A percentile compares a stretch with the other conserved stretches of the same genome.
Evolutionary conservation across 2,329 filamentous ascomycete species (phyloP).

Genomic region (Arthrobotrys conoides): DNA sequence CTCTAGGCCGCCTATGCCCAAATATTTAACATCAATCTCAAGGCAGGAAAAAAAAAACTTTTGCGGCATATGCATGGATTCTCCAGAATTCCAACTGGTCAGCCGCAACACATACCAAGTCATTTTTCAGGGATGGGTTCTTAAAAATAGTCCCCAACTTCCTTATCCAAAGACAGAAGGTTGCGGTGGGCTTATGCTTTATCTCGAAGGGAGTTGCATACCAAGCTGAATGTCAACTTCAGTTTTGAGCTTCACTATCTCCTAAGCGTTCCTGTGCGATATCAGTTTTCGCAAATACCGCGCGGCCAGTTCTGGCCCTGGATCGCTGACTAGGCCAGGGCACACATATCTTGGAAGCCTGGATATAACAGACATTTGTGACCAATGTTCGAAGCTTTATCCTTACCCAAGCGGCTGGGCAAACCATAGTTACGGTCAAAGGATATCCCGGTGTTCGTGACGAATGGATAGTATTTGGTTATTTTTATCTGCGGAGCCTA

Average conservation of each 20-base stretch:
- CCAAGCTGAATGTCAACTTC: slow-evolving; percentile 33
- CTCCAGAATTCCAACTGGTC: neutral
- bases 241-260: slow-evolving; percentile 26
- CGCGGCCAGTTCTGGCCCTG: neutral
- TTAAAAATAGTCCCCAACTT: slow-evolving; percentile 8
- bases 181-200: slow-evolving; percentile 6
- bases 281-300: slow-evolving; percentile 20
- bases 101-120: slow-evolving; percentile 20
- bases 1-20: slow-evolving; percentile 10
- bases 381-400: neutral
- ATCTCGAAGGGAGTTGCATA: slow-evolving; percentile 4
- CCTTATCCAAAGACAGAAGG: slow-evolving; percentile 12
- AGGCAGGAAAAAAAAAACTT: neutral
- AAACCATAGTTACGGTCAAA: slow-evolving; percentile 10
- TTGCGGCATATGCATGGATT: slow-evolving; percentile 8
- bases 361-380: slow-evolving; percentile 1
- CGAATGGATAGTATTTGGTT: neutral
- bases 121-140: neutral
- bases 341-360: slow-evolving; percentile 15
- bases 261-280: neutral
- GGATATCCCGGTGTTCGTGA: slow-evolving; percentile 11
- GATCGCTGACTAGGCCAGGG: neutral
- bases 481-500: neutral
- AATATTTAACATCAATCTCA: neutral
- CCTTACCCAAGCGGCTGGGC: slow-evolving; percentile 3